Percentiles rank a stretch among this genome's conserved stretches.
Evolutionary conservation across 73 alveolate species (phyloP).

Genomic region (Paramecium biaurelia): DNA sequence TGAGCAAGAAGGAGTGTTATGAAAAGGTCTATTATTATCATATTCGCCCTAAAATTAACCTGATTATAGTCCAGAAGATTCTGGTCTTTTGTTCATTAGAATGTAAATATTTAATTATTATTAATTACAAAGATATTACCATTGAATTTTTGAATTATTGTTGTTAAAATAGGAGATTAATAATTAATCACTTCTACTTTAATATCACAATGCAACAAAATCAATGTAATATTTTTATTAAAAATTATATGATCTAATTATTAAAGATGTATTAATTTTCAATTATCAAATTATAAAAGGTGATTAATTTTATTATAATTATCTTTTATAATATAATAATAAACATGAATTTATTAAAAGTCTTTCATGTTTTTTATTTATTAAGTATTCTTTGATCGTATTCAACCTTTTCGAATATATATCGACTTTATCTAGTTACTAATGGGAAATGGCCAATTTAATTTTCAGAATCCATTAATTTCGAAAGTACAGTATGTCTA

Average conservation of each 20-base stretch:
- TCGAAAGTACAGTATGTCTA: neutral
- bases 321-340: neutral
- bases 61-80: neutral
- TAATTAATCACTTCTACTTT: no score
- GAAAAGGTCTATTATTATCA: neutral
- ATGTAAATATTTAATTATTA: neutral
- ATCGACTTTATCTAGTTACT: neutral
- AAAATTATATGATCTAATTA: no score
- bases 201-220: no score
- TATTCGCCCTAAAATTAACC: neutral
- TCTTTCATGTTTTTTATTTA: neutral
- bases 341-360: neutral
- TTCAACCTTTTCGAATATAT: neutral
- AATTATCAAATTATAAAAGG: neutral
- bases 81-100: neutral
- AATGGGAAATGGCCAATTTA: neutral
- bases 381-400: neutral
- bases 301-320: neutral
- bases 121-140: neutral
- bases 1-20: neutral
- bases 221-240: no score
- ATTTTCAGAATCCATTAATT: constrained; percentile 17
- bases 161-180: neutral
- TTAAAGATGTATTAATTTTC: neutral
- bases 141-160: neutral